phyloP scores from a whole-genome alignment of 805 yeast genomes.

The Kodamaea leandrae region DNA sequence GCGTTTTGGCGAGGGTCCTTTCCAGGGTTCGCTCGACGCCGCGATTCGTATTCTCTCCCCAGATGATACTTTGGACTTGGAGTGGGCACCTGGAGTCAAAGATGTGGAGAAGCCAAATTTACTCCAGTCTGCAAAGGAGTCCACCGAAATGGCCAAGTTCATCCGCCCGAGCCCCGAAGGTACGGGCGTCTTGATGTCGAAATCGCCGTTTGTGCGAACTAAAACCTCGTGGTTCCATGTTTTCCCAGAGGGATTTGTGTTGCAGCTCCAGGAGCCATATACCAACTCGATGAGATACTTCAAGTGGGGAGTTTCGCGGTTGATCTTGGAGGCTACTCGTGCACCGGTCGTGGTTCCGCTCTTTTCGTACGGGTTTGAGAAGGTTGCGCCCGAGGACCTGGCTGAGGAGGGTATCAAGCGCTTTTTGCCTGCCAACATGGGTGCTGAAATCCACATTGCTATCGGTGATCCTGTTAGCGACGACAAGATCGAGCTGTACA shows the following conservation, averaged over 20 bases:
- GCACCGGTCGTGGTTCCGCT: conserved; percentile 89
- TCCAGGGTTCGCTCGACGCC: conserved; percentile 87
- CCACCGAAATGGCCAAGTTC: conserved; percentile 17
- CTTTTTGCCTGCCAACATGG: conserved; percentile 59
- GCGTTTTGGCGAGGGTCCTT: conserved; percentile 90
- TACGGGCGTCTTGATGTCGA: conserved; percentile 25
- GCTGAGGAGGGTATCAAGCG: conserved; percentile 53
- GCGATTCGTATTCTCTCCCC: conserved; percentile 77
- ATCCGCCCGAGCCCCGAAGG: conserved; percentile 30
- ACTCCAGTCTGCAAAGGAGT: conserved; percentile 37
- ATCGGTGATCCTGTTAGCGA: conserved; percentile 75
- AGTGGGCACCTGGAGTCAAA: conserved; percentile 34
- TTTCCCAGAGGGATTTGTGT: conserved; percentile 92
- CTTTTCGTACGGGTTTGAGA: conserved; percentile 81
- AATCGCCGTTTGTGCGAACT: conserved; percentile 54
- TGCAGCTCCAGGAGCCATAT: conserved; percentile 78
- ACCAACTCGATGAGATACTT: conserved; percentile 88
- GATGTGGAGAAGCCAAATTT: conserved; percentile 30
- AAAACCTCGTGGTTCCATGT: conserved; percentile 89
- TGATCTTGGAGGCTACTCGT: conserved; percentile 75
- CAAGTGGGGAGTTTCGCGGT: conserved; percentile 90
- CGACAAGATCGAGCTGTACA: conserved; percentile 51
- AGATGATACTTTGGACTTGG: conserved; percentile 60
- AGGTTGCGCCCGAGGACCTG: conserved; percentile 73
- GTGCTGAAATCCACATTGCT: conserved; percentile 63